These are phyloP conservation scores for Endothia cerciana DNA, from an alignment of 2,329 filamentous ascomycete species.

Conservation along the genomic window DNA sequence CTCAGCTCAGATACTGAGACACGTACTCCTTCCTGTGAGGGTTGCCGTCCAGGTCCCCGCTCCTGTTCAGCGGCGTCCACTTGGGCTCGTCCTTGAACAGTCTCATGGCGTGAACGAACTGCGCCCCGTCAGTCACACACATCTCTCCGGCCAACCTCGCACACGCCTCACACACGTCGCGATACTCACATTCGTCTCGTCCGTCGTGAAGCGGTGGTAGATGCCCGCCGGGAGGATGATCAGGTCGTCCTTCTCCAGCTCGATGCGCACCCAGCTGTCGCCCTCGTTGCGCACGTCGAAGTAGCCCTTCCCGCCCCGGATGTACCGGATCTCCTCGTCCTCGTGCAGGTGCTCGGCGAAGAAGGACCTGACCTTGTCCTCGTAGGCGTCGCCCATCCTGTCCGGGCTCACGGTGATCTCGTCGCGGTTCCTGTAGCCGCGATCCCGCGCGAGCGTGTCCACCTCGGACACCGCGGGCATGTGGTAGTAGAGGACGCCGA, in stretches of 20 bases:
- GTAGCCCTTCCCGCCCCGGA: conserved; percentile 84
- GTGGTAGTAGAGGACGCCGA: conserved; percentile 82
- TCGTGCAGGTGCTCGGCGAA: conserved; percentile 97
- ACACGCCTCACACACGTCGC: conserved; percentile 7
- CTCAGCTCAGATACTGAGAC: conserved; percentile 44
- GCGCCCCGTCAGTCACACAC: conserved; percentile 22
- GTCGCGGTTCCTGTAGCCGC: conserved; percentile 93
- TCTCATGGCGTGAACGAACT: conserved; percentile 96
- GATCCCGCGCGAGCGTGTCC: conserved; percentile 71
- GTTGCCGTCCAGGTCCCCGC: conserved; percentile 77
- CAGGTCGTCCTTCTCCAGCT: conserved; percentile 83
- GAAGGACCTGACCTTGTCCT: conserved; percentile 91
- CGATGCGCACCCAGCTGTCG: conserved; percentile 89
- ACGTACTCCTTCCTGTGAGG: conserved; percentile 79
- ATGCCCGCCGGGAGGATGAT: conserved; percentile 94
- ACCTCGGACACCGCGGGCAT: conserved; percentile 69
- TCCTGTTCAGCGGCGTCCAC: conserved; percentile 92
- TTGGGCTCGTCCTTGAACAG: conserved; percentile 98
- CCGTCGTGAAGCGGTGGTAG: conserved; percentile 96
- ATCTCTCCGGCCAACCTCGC: not conserved
- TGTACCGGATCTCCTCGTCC: conserved; percentile 97
- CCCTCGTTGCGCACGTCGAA: conserved; percentile 86
- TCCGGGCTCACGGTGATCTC: conserved; percentile 86
- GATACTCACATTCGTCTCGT: conserved; percentile 79
- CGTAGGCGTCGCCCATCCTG: conserved; percentile 84